Base-by-base conservation (phyloP, 805 yeast species). In the Dipodascopsis tothii region DNA sequence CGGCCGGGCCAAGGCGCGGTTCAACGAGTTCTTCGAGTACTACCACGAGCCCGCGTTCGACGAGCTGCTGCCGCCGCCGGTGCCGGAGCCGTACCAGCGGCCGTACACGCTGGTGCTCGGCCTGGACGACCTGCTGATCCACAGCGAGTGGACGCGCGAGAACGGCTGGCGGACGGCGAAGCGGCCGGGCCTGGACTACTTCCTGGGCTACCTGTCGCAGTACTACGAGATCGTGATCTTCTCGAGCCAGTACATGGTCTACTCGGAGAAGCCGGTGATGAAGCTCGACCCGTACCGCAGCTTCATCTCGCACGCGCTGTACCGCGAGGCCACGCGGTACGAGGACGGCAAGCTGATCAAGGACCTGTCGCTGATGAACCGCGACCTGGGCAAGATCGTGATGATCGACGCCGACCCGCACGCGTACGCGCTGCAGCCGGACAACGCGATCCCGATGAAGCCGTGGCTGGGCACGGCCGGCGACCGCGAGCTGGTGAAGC, bases 151-250 rank as follows among this genome's bases (percentile, higher is more conserved):
- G 98, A 76, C 84, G 45, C 77, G 85, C 55, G 78, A 84, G 64
- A 73, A 78, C 61, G 98, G 98, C 43, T 92, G 99, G 99, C 81
- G 92, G 69, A 90, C 96, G 14, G 97, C 95, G 23, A 92, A 92
- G 72, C 85, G 99, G 70, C 97, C 98, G 27, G 99, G 98, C 51
- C 80, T 86, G 49, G 98, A 94, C 65, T 92, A 92, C 71, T 92
- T 92, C 68, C 70, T 92, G 61, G 95, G 94, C 22, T 92, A 92
- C 66, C 71, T 92, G 56, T 84, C 96, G 5, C 95, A 85, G 68
- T 90, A 87, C 71, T 92, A 90, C 66, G 99, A 92, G 69, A 81
- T 92, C 61, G 97, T 92, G 41, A 69, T 94, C 37, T 92, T 92
- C 63, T 78, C 90, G 27, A 79, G 87, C 48, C 84, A 84, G 62